Percentiles rank a stretch among this genome's conserved stretches.
phyloP scores from a whole-genome alignment of 176 grass and related monocot genomes.

The Panicum miliaceum region DNA sequence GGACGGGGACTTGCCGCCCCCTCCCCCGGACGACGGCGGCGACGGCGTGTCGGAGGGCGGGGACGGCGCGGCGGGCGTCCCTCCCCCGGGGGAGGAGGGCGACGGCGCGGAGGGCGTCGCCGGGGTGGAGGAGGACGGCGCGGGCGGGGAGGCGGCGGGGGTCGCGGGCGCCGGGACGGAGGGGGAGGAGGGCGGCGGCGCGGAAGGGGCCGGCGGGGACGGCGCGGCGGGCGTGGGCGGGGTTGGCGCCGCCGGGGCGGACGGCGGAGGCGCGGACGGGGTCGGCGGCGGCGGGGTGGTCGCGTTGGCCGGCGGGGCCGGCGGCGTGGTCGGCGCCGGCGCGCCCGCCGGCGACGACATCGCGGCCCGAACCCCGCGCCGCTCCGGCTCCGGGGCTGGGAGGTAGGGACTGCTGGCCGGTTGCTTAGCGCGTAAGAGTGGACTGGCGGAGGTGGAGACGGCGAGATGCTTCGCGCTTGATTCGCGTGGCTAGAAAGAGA shows the following conservation, averaged over 20 bases:
- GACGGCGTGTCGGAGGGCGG: too few species aligned
- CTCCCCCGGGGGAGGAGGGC: neutral
- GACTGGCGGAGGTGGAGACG: neutral
- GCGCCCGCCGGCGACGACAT: constrained; percentile 61
- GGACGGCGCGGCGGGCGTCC: constrained; percentile 3
- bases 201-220: constrained; percentile 11
- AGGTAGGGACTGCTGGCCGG: neutral
- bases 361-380: neutral
- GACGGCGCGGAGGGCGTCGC: constrained; percentile 22
- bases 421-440: constrained; percentile 47
- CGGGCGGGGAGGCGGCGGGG: constrained; percentile 37
- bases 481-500: neutral
- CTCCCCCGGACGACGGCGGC: too few species aligned
- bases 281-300: neutral
- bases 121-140: constrained; percentile 21
- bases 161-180: neutral
- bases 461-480: neutral
- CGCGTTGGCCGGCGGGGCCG: neutral
- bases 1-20: neutral
- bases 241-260: neutral
- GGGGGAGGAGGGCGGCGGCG: neutral
- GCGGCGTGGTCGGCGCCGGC: constrained; percentile 47
- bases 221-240: neutral
- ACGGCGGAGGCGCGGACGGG: neutral
- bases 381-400: constrained; percentile 8